These are phyloP conservation scores for Alisma plantagoaquatica DNA, from an alignment of 106 monocot species.

Conservation along the genomic window DNA sequence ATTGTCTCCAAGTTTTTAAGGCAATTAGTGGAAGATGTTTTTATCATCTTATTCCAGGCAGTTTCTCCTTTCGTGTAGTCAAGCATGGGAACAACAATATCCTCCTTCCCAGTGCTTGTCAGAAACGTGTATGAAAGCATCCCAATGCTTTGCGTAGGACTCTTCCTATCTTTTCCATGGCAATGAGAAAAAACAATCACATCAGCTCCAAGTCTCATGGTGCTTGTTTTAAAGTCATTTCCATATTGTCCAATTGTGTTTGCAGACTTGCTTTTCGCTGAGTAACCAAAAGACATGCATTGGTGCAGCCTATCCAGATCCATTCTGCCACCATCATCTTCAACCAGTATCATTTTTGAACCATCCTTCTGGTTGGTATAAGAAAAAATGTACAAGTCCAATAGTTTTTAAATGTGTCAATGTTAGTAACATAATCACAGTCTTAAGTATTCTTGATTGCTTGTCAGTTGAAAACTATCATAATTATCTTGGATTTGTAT, in stretches of 20 bases:
- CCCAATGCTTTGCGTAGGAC: conserved; percentile 68
- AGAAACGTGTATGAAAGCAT: conserved; percentile 81
- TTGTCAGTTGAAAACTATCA: no score
- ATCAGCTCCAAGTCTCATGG: conserved; percentile 87
- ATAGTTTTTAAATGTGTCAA: no score
- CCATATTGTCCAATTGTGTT: conserved; percentile 90
- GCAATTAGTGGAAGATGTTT: conserved; percentile 41
- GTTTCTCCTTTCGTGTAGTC: conserved; percentile 41
- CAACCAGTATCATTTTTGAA: conserved; percentile 61
- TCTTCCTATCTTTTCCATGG: conserved; percentile 43
- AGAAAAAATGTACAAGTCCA: no score
- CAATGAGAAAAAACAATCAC: conserved; percentile 77
- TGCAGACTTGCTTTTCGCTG: conserved; percentile 57
- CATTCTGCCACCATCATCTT: conserved; percentile 92
- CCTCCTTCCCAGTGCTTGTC: conserved; percentile 66
- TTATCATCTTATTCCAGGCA: neutral
- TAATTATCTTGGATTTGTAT: no score
- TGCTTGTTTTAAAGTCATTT: conserved; percentile 87
- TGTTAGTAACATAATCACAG: no score
- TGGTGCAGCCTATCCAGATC: conserved; percentile 66
- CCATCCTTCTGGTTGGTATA: no score
- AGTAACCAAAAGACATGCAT: conserved; percentile 87
- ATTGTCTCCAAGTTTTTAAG: conserved; percentile 57
- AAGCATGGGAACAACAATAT: conserved; percentile 90
- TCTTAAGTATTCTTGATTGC: no score